Percentiles rank a stretch among this genome's conserved stretches.
Evolutionary conservation across 2,329 filamentous ascomycete genomes (phyloP).

Genomic region (Pseudohalonectria lignicola): DNA sequence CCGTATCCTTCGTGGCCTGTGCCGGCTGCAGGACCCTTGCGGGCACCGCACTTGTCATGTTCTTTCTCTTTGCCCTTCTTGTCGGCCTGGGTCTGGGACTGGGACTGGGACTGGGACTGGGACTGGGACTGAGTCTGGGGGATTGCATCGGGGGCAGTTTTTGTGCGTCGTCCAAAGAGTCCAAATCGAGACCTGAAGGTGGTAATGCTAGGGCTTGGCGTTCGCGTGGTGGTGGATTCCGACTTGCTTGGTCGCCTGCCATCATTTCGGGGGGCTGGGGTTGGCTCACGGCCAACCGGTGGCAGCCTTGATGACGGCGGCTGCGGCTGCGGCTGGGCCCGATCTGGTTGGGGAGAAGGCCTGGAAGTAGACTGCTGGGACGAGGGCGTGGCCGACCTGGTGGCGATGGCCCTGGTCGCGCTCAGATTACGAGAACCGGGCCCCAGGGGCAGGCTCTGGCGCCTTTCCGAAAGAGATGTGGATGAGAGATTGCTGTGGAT

Average conservation of each 20-base stretch:
- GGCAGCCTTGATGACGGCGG: slow-evolving; percentile 15
- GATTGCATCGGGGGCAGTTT: slow-evolving; percentile 41
- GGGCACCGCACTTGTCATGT: too few relatives aligned
- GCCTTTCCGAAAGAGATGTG: slow-evolving; percentile 34
- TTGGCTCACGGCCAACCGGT: slow-evolving; percentile 21
- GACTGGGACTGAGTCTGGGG: too few relatives aligned
- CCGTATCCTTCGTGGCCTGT: slow-evolving; percentile 88
- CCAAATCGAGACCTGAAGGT: slow-evolving; percentile 59
- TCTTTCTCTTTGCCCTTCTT: slow-evolving; percentile 47
- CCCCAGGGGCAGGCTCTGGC: slow-evolving; percentile 23
- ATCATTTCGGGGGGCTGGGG: slow-evolving; percentile 12
- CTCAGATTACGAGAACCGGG: slow-evolving; percentile 10
- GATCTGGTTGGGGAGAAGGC: too few relatives aligned
- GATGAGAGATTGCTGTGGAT: slow-evolving; percentile 53
- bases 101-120: too few relatives aligned
- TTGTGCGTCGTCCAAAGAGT: slow-evolving; percentile 65
- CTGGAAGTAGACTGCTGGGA: too few relatives aligned
- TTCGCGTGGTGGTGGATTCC: slow-evolving; percentile 21
- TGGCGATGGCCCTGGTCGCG: neutral
- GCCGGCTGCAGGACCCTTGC: slow-evolving; percentile 80
- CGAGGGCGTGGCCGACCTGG: slow-evolving; percentile 21
- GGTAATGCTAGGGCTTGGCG: slow-evolving; percentile 44
- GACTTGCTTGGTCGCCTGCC: slow-evolving; percentile 1
- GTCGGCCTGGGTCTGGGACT: too few relatives aligned
- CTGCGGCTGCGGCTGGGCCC: slow-evolving; percentile 3